Conservation (phyloP, 2,329 filamentous ascomycete genomes). For the Fusarium sp. region DNA sequence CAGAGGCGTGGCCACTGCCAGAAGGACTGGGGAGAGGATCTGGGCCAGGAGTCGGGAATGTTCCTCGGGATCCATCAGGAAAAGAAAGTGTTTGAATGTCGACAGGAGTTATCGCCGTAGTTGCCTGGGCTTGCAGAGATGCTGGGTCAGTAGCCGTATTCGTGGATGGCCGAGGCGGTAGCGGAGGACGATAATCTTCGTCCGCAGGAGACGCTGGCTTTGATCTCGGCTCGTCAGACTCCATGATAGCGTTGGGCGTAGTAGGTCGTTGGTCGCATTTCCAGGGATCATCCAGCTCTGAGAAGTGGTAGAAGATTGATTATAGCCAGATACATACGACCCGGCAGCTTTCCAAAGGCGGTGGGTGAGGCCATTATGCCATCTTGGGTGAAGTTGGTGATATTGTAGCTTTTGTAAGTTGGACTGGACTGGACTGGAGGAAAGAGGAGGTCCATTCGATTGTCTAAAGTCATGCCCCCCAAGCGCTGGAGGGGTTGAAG, state of each 20-base stretch:
- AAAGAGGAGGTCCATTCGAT: conserved; percentile 28
- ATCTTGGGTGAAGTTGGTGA: conserved; percentile 45
- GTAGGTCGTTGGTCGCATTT: conserved; percentile 45
- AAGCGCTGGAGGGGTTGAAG: conserved; percentile 38
- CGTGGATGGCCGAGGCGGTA: conserved; percentile 63
- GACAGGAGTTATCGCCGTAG: conserved; percentile 84
- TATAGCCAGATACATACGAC: conserved; percentile 26
- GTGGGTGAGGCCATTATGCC: conserved; percentile 45
- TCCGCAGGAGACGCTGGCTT: conserved; percentile 45
- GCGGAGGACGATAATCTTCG: conserved; percentile 63
- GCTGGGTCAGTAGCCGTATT: conserved; percentile 52
- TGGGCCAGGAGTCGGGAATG: conserved; percentile 60
- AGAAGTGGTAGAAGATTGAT: background rate
- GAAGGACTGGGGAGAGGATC: conserved; percentile 53
- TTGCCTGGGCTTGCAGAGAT: conserved; percentile 72
- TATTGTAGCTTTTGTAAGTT: background rate
- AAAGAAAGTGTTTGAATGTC: conserved; percentile 83
- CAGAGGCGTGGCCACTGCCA: conserved; percentile 56
- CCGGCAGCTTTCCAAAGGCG: conserved; percentile 19
- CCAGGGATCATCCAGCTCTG: conserved; percentile 25
- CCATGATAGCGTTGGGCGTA: conserved; percentile 21
- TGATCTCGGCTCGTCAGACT: conserved; percentile 44
- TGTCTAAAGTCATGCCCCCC: conserved; percentile 2
- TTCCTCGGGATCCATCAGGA: conserved; percentile 74
- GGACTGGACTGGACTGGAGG: background rate